Evolutionary conservation across 139 green algal species (phyloP).

Genomic region (Tetratostichococcus sp.): DNA sequence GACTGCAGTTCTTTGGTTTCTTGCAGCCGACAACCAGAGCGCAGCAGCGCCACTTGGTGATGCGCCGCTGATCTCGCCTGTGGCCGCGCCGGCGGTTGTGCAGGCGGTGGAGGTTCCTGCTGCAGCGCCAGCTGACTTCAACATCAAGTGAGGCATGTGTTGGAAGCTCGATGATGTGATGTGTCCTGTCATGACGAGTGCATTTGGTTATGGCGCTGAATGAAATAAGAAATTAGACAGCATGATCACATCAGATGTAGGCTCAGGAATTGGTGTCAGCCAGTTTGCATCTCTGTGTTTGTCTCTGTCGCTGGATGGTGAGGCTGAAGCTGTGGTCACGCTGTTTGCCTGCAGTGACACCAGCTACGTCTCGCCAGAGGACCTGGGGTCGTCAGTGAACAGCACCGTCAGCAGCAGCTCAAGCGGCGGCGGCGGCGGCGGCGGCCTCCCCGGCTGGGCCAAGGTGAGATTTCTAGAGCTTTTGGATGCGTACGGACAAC

Average conservation of each 20-base stretch:
- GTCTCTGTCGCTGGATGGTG: too few species aligned
- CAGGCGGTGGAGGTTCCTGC: not conserved
- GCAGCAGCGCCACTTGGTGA: not conserved
- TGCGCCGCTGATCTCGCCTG: not conserved
- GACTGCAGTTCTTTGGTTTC: too few species aligned
- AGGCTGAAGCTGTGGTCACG: too few species aligned
- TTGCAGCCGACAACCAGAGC: not conserved
- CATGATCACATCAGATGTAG: too few species aligned
- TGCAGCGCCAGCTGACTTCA: not conserved
- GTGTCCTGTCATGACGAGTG: too few species aligned
- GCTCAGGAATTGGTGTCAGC: too few species aligned
- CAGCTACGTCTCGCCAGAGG: not conserved
- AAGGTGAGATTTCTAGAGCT: too few species aligned
- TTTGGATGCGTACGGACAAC: too few species aligned
- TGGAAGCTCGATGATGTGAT: too few species aligned
- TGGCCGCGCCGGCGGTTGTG: not conserved
- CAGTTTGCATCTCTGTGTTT: too few species aligned
- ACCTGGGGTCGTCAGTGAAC: not conserved
- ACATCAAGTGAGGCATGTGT: not conserved
- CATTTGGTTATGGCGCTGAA: too few species aligned
- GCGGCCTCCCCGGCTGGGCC: not conserved
- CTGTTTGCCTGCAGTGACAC: not conserved
- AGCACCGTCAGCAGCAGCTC: not conserved
- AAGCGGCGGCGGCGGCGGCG: not conserved
- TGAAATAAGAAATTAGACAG: too few species aligned